phyloP scores from a whole-genome alignment of 2,329 filamentous ascomycete species.

The Fusarium buxicola region DNA sequence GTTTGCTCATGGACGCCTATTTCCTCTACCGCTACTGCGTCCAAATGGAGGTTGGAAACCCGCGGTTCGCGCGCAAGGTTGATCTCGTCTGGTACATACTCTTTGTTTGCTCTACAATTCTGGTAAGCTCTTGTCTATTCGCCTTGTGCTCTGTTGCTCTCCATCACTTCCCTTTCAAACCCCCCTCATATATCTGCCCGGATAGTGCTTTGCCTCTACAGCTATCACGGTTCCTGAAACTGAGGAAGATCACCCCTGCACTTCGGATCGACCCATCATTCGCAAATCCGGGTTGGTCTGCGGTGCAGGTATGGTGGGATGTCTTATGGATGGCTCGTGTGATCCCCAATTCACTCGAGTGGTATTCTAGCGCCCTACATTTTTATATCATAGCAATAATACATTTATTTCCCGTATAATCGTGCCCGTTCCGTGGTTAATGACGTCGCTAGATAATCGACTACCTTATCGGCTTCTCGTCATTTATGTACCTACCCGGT shows the following conservation, averaged over 20 bases:
- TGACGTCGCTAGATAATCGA: constrained; percentile 48
- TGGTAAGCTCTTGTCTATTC: constrained; percentile 72
- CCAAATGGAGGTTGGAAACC: constrained; percentile 76
- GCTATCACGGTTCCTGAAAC: constrained; percentile 87
- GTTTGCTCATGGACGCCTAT: constrained; percentile 79
- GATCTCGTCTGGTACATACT: constrained; percentile 84
- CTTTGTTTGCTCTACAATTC: constrained; percentile 76
- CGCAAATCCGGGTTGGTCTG: constrained; percentile 73
- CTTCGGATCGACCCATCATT: constrained; percentile 71
- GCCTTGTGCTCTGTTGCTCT: constrained; percentile 36
- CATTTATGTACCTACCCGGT: constrained; percentile 66
- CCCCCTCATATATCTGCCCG: constrained; percentile 80
- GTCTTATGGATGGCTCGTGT: constrained; percentile 76
- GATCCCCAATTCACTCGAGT: constrained; percentile 69
- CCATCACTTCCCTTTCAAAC: constrained; percentile 22
- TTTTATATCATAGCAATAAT: constrained; percentile 44
- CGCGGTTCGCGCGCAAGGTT: constrained; percentile 79
- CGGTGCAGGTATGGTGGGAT: constrained; percentile 82
- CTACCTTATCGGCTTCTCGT: constrained; percentile 48
- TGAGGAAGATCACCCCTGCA: constrained; percentile 84
- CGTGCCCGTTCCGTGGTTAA: constrained; percentile 38
- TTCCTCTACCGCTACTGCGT: constrained; percentile 81
- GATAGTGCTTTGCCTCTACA: constrained; percentile 73
- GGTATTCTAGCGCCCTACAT: constrained; percentile 73
- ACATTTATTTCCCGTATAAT: constrained; percentile 23